A percentile compares a stretch with the other conserved stretches of the same genome.
Conservation (phyloP, 2,329 filamentous ascomycete genomes). For the Fonsecaea erecta region DNA sequence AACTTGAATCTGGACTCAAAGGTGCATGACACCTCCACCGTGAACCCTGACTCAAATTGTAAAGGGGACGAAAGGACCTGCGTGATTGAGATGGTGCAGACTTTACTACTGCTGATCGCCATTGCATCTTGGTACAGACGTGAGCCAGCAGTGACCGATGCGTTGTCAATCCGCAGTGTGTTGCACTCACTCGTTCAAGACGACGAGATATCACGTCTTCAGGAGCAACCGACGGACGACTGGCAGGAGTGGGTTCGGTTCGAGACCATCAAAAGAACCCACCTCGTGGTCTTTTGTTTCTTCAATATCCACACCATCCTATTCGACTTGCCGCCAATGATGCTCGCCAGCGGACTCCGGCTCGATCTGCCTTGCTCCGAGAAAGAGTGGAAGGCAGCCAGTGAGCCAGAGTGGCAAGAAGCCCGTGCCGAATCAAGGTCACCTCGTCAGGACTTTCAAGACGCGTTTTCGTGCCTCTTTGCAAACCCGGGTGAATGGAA, state of each 20-base stretch:
- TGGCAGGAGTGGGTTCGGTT: slow-evolving; percentile 46
- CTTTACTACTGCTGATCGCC: slow-evolving; percentile 13
- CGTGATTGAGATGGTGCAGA: slow-evolving; percentile 12
- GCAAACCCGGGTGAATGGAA: background rate
- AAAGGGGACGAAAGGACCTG: background rate
- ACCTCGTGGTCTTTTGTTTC: slow-evolving; percentile 44
- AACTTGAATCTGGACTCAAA: background rate
- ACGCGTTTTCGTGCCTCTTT: slow-evolving; percentile 37
- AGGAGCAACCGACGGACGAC: background rate
- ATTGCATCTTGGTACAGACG: slow-evolving; percentile 11
- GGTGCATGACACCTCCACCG: background rate
- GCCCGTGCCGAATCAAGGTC: slow-evolving; percentile 39
- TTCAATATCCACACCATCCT: slow-evolving; percentile 46
- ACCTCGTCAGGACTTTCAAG: slow-evolving; percentile 43
- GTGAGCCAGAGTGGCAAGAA: slow-evolving; percentile 41
- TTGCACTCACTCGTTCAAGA: background rate
- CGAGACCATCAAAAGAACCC: slow-evolving; percentile 43
- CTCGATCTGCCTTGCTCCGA: slow-evolving; percentile 44
- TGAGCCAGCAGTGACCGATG: slow-evolving; percentile 9
- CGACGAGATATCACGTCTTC: background rate
- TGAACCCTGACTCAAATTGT: background rate
- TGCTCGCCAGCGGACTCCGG: slow-evolving; percentile 45
- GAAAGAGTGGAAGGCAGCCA: slow-evolving; percentile 43
- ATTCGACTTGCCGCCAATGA: slow-evolving; percentile 45
- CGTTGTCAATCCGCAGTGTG: slow-evolving; percentile 1